Evolutionary conservation across 2,329 filamentous ascomycete species (phyloP).

Genomic region (Bretziella fagacearum): DNA sequence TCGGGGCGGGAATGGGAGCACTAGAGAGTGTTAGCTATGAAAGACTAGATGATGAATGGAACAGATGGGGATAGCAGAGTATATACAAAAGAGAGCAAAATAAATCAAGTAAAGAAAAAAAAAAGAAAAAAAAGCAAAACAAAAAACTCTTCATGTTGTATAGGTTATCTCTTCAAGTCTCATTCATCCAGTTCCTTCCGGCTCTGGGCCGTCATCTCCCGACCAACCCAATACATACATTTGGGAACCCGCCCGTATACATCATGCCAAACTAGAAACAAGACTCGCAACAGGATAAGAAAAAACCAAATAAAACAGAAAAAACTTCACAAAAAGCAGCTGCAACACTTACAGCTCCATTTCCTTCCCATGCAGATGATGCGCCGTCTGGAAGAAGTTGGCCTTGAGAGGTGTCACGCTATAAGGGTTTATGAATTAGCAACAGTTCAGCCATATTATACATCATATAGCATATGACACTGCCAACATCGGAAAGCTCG

Average conservation of each 20-base stretch:
- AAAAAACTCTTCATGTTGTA: background rate
- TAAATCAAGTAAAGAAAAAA: slow-evolving; percentile 7
- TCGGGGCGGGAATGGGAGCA: background rate
- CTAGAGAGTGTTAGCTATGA: background rate
- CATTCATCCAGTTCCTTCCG: no score
- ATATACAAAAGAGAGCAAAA: background rate
- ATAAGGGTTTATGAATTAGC: slow-evolving; percentile 14
- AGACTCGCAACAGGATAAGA: background rate
- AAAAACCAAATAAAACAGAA: slow-evolving; percentile 15
- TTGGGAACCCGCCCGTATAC: background rate
- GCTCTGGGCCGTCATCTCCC: no score
- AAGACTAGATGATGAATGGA: background rate
- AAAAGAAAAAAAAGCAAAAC: slow-evolving; percentile 3
- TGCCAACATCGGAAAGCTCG: slow-evolving; percentile 6
- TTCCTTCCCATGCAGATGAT: slow-evolving; percentile 49
- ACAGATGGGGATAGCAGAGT: background rate
- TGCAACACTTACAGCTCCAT: slow-evolving; percentile 62
- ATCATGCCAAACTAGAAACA: background rate
- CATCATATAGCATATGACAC: background rate
- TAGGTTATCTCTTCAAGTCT: background rate
- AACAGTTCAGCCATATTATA: background rate
- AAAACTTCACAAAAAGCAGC: background rate
- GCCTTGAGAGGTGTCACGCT: slow-evolving; percentile 83
- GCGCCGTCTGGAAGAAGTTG: slow-evolving; percentile 68
- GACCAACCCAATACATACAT: background rate